Base-by-base conservation (phyloP, 495 filamentous ascomycete genomes). In the Xylaria flabelliformis region DNA sequence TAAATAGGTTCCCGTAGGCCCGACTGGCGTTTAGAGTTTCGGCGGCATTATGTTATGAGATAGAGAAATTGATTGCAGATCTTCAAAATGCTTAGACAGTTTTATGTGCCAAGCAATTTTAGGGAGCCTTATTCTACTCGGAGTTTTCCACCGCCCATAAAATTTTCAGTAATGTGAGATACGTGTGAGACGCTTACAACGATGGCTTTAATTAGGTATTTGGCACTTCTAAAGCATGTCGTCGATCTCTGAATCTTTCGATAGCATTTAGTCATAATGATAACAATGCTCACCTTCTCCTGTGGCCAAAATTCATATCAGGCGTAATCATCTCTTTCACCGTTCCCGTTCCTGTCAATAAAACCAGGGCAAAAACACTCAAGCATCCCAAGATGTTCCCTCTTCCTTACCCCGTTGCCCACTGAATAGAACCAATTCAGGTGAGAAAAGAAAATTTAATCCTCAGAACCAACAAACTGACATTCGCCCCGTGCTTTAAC, bases 1-100 rank as follows among this genome's bases (percentile, higher is more conserved):
- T 72, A 72, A n/a, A 44, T 72, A 72, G 46, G 21, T 67, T 41
- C 44, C 46, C 2, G 69, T 72, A 72, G 63, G 51, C 63, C 32
- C 34, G 10, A 26, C 50, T 72, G 46, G 69, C 48, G 59, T 64
- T 71, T 42, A 71, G 48, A 53, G 3, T 63, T 13, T 26, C 26
- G 46, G 32, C 8, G 32, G 21, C 32, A 12, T 59, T 19, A 55
- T 44, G n/a, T 36, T 41, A 41, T n/a, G 58, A 70, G 12, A 53
- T 70, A 64, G 69, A 64, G 6, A 64, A 62, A 71, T 56, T 32
- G 48, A 56, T 46, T 64, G 36, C 17, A 41, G 21, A 36, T 48
- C 4, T 69, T 46, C 1, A 53, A 29, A 61, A 12, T 36, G n/a
- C 19, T n/a, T 21, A 36, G 58, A 15, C 2, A 39, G 19, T 21